Base-by-base conservation (phyloP, 2,329 filamentous ascomycete genomes). In the Pyrenophora tritici-repentis region DNA sequence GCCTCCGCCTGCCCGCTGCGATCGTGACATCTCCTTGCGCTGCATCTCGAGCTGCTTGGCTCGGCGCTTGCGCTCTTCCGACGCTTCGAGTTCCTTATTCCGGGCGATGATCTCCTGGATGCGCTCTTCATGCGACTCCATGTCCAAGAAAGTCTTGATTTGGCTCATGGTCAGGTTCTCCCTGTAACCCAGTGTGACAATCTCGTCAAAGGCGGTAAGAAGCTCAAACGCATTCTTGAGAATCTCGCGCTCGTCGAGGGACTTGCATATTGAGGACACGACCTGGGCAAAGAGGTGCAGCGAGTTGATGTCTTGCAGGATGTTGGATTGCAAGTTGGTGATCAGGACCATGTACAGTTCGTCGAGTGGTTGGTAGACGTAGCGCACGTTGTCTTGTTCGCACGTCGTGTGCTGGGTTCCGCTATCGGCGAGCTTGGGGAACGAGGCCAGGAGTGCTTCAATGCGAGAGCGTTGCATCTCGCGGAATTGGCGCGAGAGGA, bases 301-400 rank as follows among this genome's bases (percentile, higher is more conserved):
- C 53, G 94, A 96, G 78, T 97, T 94, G 75, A 99, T 99, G 76
- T 99, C 94, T 79, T 99, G 94, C 43, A 99, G 84, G 65, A 99
- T 99, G 78, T 99, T 99, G 76, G 93, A 97, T 81, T 97, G 94
- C 68, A 91, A 89, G 82, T 99, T 99, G 75, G 95, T 99, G 78
- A 99, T 97, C 70, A 99, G 86, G 62, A 99, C 93, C 86, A 99
- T 97, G 84, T 99, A 99, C 60, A 99, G 87, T 81, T 99, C 95
- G 78, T 99, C 95, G 60, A 99, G 84, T 54, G 94, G 95, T 76
- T 99, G 94, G 81, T 99, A 99, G 52, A 99, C 94, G 73, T 97
- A 99, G 79, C 94, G 93, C 71, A 99, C 94, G 80, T 96, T 97
- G 80, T 99, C 95, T 78, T 97, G 92, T 78, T 99, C 94, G 68